A percentile compares a stretch with the other conserved stretches of the same genome.
Conservation (phyloP, 495 filamentous ascomycete genomes). For the Lepraria neglecta region DNA sequence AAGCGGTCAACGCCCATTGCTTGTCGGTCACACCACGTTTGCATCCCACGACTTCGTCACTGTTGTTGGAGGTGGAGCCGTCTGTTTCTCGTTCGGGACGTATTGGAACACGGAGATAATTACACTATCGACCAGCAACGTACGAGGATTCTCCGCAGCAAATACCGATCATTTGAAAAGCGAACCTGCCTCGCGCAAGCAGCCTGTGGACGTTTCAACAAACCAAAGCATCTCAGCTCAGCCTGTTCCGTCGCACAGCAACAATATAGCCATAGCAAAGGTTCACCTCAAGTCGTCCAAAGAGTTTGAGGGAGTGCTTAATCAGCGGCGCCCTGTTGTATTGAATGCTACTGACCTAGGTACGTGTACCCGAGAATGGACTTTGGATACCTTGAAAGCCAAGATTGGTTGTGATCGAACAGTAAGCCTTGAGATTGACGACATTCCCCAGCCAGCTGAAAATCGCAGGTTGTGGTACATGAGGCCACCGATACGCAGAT, state of each 20-base stretch:
- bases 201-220: neutral
- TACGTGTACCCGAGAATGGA: slow-evolving; percentile 60
- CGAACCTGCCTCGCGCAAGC: neutral
- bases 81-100: slow-evolving; percentile 84
- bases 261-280: slow-evolving; percentile 5
- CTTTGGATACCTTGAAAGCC: slow-evolving; percentile 57
- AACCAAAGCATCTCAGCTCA: slow-evolving; percentile 25
- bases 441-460: slow-evolving; percentile 21
- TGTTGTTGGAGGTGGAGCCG: slow-evolving; percentile 73
- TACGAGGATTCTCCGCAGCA: neutral
- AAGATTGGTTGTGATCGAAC: slow-evolving; percentile 58
- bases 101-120: slow-evolving; percentile 62
- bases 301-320: slow-evolving; percentile 55
- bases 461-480: slow-evolving; percentile 63
- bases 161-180: neutral
- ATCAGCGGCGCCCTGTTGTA: slow-evolving; percentile 55
- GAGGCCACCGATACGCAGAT: slow-evolving; percentile 56
- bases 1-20: slow-evolving; percentile 46
- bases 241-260: slow-evolving; percentile 2
- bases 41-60: slow-evolving; percentile 43
- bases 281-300: slow-evolving; percentile 37
- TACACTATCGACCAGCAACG: slow-evolving; percentile 30
- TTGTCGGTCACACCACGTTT: slow-evolving; percentile 58
- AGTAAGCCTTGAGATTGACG: slow-evolving; percentile 36
- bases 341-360: slow-evolving; percentile 62